phyloP scores from a whole-genome alignment of 495 filamentous ascomycete genomes.

The Penicillium mononematosum region DNA sequence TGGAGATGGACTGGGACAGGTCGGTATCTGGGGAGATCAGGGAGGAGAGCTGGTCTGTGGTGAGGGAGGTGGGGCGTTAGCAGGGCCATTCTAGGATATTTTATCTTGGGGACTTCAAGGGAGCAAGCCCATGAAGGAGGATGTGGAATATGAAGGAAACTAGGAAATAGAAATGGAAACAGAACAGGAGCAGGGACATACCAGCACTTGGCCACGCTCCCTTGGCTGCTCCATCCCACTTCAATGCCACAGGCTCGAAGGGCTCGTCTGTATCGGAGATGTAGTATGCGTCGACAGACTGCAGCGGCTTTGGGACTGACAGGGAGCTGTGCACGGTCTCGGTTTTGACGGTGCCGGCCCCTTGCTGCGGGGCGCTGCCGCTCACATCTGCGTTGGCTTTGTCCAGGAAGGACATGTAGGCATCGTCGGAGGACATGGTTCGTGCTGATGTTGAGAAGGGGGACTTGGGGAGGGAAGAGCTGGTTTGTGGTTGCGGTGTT shows the following conservation, averaged over 20 bases:
- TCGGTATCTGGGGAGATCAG: slow-evolving; percentile 38
- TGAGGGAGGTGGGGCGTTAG: background rate
- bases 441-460: slow-evolving; percentile 24
- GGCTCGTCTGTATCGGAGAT: slow-evolving; percentile 80
- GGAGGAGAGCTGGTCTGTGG: slow-evolving; percentile 37
- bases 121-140: slow-evolving; percentile 6
- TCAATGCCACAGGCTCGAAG: slow-evolving; percentile 70
- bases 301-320: slow-evolving; percentile 56
- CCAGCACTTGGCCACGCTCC: slow-evolving; percentile 61
- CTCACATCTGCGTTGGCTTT: slow-evolving; percentile 75
- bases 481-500: slow-evolving; percentile 1
- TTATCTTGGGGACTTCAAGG: background rate
- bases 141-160: slow-evolving; percentile 13
- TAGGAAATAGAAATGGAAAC: background rate
- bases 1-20: slow-evolving; percentile 35
- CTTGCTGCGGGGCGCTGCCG: slow-evolving; percentile 32
- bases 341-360: slow-evolving; percentile 41
- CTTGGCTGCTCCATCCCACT: slow-evolving; percentile 52
- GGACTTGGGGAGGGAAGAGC: slow-evolving; percentile 9
- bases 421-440: slow-evolving; percentile 73
- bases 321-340: slow-evolving; percentile 49
- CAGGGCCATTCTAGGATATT: background rate
- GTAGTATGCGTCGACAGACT: slow-evolving; percentile 63
- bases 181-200: slow-evolving; percentile 31
- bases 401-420: slow-evolving; percentile 77